Base-by-base conservation (phyloP, 2,329 filamentous ascomycete genomes). In the Lasiodiplodia gonubiensis region DNA sequence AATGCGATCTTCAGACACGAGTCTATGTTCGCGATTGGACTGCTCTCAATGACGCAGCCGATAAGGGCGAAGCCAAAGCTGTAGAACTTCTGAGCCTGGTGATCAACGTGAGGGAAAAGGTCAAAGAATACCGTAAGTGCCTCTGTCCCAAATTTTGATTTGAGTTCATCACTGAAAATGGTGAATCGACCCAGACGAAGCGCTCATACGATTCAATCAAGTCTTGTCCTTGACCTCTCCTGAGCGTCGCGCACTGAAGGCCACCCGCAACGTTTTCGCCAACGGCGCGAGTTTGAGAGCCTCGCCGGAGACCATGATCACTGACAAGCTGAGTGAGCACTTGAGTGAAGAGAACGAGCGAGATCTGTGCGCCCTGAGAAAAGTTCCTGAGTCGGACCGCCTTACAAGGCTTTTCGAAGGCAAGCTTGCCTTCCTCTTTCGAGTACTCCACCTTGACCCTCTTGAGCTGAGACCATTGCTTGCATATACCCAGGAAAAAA, bases 391-490 rank as follows among this genome's bases (percentile, higher is more conserved):
- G 14, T 54, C 66, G 2, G 68, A 68, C 6, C 54, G 35, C 3
- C 37, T 66, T 2, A 68, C 63, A 11, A 49, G 37, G 2, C 25
- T 68, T 3, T 68, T 68, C 46, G 68, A 63, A 25, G 66, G 51
- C 0, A 49, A 16, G 7, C 37, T 64, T 4, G 57, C 66, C 0
- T 67, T 39, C 18, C 55, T 67, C 4, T 60, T 67, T 18, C 33
- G 64, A 12, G 48, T 63, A 52, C 21, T 11, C 18, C 3, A 4
- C 16, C 23, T 2, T n/a, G 21, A n/a, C 27, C 11, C 8, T 14
- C 2, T 53, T 35, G 21, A 7, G n/a, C 3, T 18, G 30, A 2
- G 1, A 25, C 25, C 1, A 53, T 10, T n/a, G 14, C 18, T 37
- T 3, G 39, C 5, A 11, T 21, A 1, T 7, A 23, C 18, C 37